Percentiles rank a stretch among this genome's conserved stretches.
Evolutionary conservation across 441 rosid species (phyloP).

Genomic region (Hura crepitans): DNA sequence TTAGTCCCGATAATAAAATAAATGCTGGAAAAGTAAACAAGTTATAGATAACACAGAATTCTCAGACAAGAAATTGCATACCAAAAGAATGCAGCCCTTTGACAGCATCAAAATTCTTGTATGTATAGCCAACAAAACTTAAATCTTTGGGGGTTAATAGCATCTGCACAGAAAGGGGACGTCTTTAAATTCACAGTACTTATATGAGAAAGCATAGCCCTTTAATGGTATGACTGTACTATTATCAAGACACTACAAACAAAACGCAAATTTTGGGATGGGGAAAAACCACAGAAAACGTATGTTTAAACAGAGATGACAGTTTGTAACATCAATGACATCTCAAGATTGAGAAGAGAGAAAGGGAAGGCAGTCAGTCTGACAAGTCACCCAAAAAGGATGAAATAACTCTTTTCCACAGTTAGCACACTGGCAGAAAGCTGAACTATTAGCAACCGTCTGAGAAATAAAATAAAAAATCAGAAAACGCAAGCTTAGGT

Average conservation of each 20-base stretch:
- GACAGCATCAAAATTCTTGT: conserved; percentile 95
- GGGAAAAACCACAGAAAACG: conserved; percentile 1
- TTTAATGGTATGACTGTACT: not conserved
- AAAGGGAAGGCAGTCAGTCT: not conserved
- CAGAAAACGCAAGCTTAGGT: not conserved
- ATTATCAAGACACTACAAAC: not conserved
- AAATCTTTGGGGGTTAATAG: conserved; percentile 79
- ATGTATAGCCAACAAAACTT: conserved; percentile 96
- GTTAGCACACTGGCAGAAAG: not conserved
- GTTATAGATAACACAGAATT: conserved; percentile 8
- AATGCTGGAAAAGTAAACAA: conserved; percentile 16
- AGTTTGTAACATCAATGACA: not conserved
- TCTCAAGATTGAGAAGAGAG: not conserved
- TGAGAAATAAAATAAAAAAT: not conserved
- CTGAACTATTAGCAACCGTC: not conserved
- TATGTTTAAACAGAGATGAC: not conserved
- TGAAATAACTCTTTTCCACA: not conserved
- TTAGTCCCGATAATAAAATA: not conserved
- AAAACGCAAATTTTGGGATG: not conserved
- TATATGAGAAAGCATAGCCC: conserved; percentile 1
- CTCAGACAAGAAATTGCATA: conserved; percentile 32
- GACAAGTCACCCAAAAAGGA: not conserved
- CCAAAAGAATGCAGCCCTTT: conserved; percentile 70
- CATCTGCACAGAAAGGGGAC: conserved; percentile 48
- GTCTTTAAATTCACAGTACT: conserved; percentile 1